These are phyloP conservation scores for Clonostachys byssicola DNA, from an alignment of 2,329 filamentous ascomycete species.

Conservation along the genomic window DNA sequence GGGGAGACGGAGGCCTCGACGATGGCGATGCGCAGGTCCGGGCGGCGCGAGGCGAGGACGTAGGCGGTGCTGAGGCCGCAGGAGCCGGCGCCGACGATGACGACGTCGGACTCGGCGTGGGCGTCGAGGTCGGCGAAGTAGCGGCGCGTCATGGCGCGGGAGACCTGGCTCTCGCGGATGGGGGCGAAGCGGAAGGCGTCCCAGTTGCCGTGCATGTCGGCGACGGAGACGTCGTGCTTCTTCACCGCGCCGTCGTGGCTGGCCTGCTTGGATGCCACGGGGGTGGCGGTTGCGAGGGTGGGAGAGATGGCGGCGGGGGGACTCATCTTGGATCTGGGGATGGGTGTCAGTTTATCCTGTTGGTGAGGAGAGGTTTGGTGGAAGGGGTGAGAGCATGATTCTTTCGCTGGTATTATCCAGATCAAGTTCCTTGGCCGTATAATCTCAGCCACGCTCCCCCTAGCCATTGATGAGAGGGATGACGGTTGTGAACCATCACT, in stretches of 20 bases:
- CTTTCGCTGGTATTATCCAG: conserved; percentile 99
- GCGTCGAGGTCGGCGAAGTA: conserved; percentile 88
- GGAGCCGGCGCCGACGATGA: conserved; percentile 87
- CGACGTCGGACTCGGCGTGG: conserved; percentile 89
- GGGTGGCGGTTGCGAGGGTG: conserved; percentile 41
- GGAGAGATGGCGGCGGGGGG: conserved; percentile 68
- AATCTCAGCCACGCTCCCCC: conserved; percentile 60
- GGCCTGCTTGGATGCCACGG: conserved; percentile 39
- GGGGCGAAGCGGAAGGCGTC: conserved; percentile 76
- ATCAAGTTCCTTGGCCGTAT: conserved; percentile 92
- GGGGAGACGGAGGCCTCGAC: conserved; percentile 85
- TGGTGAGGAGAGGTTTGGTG: conserved; percentile 6
- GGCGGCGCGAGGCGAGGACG: conserved; percentile 75
- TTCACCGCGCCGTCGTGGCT: conserved; percentile 15
- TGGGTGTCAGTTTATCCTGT: background rate
- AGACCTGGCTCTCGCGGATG: conserved; percentile 90
- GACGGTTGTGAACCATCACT: too few species aligned
- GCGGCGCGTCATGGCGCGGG: conserved; percentile 86
- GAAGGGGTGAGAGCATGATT: conserved; percentile 73
- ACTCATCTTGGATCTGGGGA: conserved; percentile 57
- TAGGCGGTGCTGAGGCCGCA: conserved; percentile 85
- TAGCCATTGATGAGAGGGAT: background rate
- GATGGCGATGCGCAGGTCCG: conserved; percentile 88
- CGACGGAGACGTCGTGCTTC: conserved; percentile 39
- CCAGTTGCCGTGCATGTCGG: conserved; percentile 73